A percentile compares a stretch with the other conserved stretches of the same genome.
These are phyloP conservation scores for Alternaria rosae DNA, from an alignment of 2,329 filamentous ascomycete species.

Conservation along the genomic window DNA sequence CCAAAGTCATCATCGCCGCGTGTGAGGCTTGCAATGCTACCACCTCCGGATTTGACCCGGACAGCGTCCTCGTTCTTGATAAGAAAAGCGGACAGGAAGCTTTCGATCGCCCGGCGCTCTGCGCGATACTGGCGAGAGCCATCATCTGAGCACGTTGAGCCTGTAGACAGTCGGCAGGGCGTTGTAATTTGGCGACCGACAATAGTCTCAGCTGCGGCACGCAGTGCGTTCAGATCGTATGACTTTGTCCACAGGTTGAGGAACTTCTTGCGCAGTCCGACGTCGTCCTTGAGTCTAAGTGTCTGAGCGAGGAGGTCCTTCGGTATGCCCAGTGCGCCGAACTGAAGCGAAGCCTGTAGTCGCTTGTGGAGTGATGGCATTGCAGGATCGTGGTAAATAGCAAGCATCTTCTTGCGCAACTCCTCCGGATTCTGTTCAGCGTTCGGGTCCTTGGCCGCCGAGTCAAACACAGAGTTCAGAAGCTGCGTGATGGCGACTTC, in stretches of 20 bases:
- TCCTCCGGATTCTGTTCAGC: constrained; percentile 39
- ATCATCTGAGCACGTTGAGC: constrained; percentile 45
- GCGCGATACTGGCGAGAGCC: constrained; percentile 45
- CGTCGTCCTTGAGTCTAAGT: constrained; percentile 61
- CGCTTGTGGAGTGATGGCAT: constrained; percentile 63
- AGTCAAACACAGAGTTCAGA: constrained; percentile 63
- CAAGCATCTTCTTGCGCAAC: constrained; percentile 59
- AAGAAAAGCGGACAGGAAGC: constrained; percentile 65
- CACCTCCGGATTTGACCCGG: constrained; percentile 46
- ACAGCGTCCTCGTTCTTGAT: constrained; percentile 66
- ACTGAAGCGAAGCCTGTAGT: constrained; percentile 65
- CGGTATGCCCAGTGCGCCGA: constrained; percentile 64
- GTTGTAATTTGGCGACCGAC: constrained; percentile 61
- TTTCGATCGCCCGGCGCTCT: constrained; percentile 55
- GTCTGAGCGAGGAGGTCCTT: constrained; percentile 58
- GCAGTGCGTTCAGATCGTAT: constrained; percentile 62
- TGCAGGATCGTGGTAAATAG: constrained; percentile 61
- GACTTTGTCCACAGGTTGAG: constrained; percentile 65
- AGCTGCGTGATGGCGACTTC: constrained; percentile 68
- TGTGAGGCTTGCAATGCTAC: constrained; percentile 50
- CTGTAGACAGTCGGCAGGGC: constrained; percentile 46
- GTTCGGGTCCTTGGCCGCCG: constrained; percentile 37
- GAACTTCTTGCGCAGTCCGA: constrained; percentile 65
- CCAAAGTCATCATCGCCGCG: constrained; percentile 52
- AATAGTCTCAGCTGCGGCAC: constrained; percentile 64